Conservation (phyloP, 176 grass and related monocot species). For the Otatea glauca region DNA sequence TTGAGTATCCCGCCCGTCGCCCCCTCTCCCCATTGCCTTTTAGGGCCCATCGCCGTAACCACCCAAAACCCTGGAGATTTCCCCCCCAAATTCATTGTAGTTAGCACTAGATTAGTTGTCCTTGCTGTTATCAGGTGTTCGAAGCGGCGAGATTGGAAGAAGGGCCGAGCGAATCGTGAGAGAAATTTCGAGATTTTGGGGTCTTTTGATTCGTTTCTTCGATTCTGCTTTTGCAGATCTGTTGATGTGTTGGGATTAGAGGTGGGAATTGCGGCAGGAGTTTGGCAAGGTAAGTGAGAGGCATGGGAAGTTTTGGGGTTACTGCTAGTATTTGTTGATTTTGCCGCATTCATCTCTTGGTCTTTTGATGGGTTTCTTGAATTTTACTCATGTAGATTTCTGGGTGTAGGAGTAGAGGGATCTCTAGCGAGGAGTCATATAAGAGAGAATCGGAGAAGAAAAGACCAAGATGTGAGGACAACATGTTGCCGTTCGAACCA, state of each 20-base stretch:
- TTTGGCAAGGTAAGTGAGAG: not conserved
- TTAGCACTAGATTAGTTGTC: not conserved
- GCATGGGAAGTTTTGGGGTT: not conserved
- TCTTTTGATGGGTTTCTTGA: conserved; percentile 28
- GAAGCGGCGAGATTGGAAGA: not conserved
- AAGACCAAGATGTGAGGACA: conserved; percentile 23
- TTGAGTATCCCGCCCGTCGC: conserved; percentile 40
- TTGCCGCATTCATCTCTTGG: not conserved
- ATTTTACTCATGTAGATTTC: not conserved
- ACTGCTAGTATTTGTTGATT: not conserved
- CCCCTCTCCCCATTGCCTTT: not conserved
- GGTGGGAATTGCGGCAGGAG: conserved; percentile 8
- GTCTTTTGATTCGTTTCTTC: not conserved
- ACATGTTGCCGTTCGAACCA: not conserved
- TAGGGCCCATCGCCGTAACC: too few relatives aligned
- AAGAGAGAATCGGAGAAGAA: not conserved
- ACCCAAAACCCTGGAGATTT: too few relatives aligned
- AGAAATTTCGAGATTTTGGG: not conserved
- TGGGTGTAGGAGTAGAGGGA: not conserved
- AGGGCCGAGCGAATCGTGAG: conserved; percentile 33
- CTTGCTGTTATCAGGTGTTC: not conserved
- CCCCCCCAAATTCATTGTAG: not conserved
- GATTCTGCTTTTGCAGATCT: conserved; percentile 20
- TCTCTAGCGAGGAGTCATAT: not conserved
- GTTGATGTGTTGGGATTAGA: conserved; percentile 1